Evolutionary conservation across 2,329 filamentous ascomycete species (phyloP).

Genomic region (Tricladium varicosporioides): DNA sequence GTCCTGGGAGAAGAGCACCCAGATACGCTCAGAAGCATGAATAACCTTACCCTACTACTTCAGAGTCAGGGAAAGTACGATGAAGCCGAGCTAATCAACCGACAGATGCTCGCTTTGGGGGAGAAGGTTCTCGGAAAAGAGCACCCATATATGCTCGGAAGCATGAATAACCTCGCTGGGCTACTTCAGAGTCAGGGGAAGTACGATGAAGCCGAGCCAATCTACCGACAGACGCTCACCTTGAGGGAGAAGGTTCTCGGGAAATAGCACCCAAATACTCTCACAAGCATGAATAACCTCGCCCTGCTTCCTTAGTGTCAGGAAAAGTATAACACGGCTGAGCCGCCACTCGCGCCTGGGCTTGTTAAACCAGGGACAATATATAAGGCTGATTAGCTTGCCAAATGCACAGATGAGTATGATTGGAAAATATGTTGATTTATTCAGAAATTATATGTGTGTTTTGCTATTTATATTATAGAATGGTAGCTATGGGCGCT

Average conservation of each 20-base stretch:
- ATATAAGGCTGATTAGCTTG: too few relatives aligned
- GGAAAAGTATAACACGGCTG: conserved; percentile 11
- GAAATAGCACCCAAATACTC: conserved; percentile 13
- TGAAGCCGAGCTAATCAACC: too few relatives aligned
- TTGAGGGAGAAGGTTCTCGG: conserved; percentile 17
- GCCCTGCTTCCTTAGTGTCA: not conserved
- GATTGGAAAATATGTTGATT: too few relatives aligned
- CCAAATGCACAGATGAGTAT: too few relatives aligned
- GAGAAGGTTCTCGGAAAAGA: conserved; percentile 13
- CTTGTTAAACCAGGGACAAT: too few relatives aligned
- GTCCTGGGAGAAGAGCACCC: conserved; percentile 16
- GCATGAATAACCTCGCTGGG: conserved; percentile 16
- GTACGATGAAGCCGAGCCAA: conserved; percentile 15
- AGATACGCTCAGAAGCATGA: conserved; percentile 19
- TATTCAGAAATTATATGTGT: too few relatives aligned
- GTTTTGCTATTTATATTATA: too few relatives aligned
- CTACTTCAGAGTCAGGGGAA: not conserved
- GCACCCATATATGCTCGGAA: conserved; percentile 13
- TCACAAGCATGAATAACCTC: conserved; percentile 17
- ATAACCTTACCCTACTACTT: conserved; percentile 18
- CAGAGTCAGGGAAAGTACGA: too few relatives aligned
- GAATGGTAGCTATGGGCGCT: too few relatives aligned
- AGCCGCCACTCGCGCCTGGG: too few relatives aligned
- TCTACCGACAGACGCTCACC: conserved; percentile 13
- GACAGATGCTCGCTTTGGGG: too few relatives aligned